Conservation (phyloP, 2,329 filamentous ascomycete species). For the Colletotrichum sidae region DNA sequence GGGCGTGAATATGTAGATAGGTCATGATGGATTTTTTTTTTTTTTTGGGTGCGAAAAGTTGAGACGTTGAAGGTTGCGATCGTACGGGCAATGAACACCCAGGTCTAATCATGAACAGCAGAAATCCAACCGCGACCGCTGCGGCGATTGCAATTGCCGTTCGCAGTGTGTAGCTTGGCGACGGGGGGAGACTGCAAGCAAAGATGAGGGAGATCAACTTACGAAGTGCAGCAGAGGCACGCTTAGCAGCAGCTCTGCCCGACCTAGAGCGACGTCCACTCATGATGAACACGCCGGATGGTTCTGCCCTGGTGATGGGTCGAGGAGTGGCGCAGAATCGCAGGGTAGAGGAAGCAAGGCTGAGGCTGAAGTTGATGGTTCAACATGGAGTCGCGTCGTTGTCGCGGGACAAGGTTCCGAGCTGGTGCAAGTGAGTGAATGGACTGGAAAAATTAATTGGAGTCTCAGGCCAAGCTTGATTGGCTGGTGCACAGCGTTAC, state of each 20-base stretch:
- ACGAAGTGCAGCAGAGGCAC: constrained; percentile 65
- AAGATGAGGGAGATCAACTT: constrained; percentile 41
- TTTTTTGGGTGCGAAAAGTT: constrained; percentile 34
- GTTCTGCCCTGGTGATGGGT: neutral
- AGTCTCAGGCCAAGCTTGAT: neutral
- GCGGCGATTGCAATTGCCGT: too few species aligned
- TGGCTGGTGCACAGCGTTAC: too few species aligned
- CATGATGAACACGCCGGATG: constrained; percentile 6
- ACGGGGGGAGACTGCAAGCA: neutral
- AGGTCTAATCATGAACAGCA: too few species aligned
- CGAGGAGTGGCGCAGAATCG: constrained; percentile 5
- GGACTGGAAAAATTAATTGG: constrained; percentile 29
- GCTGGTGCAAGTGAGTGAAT: neutral
- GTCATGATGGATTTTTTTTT: neutral
- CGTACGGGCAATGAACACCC: too few species aligned
- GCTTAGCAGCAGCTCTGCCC: constrained; percentile 65
- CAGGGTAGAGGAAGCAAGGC: constrained; percentile 19
- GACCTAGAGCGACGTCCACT: constrained; percentile 49
- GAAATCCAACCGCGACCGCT: too few species aligned
- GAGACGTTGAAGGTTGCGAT: constrained; percentile 42
- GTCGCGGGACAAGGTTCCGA: constrained; percentile 29
- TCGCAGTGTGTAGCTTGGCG: neutral
- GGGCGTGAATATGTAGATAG: too few species aligned
- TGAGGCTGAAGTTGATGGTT: constrained; percentile 18
- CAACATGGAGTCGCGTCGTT: constrained; percentile 33